phyloP scores from a whole-genome alignment of 73 alveolate species.

The Symbiodinium natans region DNA sequence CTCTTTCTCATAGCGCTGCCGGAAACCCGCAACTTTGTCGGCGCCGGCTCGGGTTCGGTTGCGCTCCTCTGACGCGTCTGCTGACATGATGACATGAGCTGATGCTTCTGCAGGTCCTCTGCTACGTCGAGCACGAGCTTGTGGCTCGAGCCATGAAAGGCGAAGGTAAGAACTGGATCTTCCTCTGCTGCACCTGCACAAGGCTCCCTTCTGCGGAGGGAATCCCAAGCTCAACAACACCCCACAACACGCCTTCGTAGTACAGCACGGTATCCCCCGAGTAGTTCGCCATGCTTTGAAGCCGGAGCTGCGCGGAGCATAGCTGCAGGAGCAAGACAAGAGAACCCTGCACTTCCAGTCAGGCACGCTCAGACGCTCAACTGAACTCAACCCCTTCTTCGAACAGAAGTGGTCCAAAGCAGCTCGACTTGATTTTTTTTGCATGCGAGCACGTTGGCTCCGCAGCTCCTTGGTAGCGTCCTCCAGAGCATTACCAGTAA shows the following conservation, averaged over 20 bases:
- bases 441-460: too few relatives aligned
- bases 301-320: background rate
- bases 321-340: too few relatives aligned
- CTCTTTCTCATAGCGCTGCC: conserved; percentile 87
- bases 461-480: too few relatives aligned
- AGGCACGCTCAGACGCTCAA: too few relatives aligned
- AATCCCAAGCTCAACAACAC: background rate
- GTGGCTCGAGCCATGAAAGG: conserved; percentile 35
- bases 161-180: conserved; percentile 76
- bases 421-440: too few relatives aligned
- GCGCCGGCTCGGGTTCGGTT: conserved; percentile 9
- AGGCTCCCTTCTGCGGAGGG: background rate
- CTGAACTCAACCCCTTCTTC: too few relatives aligned
- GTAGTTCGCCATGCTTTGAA: conserved; percentile 54
- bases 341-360: too few relatives aligned
- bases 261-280: conserved; percentile 44
- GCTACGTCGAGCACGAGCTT: conserved; percentile 61
- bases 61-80: background rate
- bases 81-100: background rate
- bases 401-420: too few relatives aligned
- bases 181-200: background rate
- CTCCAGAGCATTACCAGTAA: too few relatives aligned
- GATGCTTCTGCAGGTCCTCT: background rate
- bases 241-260: conserved; percentile 29
- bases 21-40: conserved; percentile 31